phyloP scores from a whole-genome alignment of 495 filamentous ascomycete genomes.

The Talaromyces thailandensis region DNA sequence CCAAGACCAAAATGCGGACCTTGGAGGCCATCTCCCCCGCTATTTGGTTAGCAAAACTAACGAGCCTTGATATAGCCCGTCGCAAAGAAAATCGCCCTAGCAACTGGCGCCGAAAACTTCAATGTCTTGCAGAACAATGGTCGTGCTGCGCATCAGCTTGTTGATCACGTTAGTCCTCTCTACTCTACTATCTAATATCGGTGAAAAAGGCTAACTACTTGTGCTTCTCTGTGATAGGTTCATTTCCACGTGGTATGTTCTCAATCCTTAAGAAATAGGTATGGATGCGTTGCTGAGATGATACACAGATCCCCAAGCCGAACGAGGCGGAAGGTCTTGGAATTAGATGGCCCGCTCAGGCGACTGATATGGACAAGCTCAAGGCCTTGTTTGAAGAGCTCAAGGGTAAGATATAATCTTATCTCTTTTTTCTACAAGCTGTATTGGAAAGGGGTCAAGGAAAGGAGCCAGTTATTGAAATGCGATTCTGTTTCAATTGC shows the following conservation, averaged over 20 bases:
- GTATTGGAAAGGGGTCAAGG: not conserved
- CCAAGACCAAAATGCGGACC: not conserved
- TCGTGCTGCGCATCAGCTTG: constrained; percentile 81
- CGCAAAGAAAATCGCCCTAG: constrained; percentile 76
- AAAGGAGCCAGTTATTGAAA: not conserved
- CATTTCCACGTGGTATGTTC: constrained; percentile 84
- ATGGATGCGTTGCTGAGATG: not conserved
- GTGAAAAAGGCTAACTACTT: not conserved
- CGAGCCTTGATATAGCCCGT: constrained; percentile 49
- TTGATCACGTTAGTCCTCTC: constrained; percentile 66
- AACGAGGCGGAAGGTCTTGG: constrained; percentile 72
- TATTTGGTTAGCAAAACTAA: not conserved
- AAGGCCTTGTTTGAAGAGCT: constrained; percentile 74
- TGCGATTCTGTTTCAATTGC: not conserved
- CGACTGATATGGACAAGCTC: constrained; percentile 71
- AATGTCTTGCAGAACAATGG: constrained; percentile 99
- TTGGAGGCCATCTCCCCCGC: not conserved
- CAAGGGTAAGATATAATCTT: constrained; percentile 74
- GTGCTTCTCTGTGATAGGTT: constrained; percentile 38
- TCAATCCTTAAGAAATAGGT: not conserved
- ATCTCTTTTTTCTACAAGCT: not conserved
- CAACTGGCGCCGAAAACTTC: constrained; percentile 68
- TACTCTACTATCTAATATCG: not conserved
- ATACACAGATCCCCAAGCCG: constrained; percentile 82
- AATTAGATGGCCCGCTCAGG: constrained; percentile 71